phyloP scores from a whole-genome alignment of 257 asterid species.

The Scutellaria galericulata region DNA sequence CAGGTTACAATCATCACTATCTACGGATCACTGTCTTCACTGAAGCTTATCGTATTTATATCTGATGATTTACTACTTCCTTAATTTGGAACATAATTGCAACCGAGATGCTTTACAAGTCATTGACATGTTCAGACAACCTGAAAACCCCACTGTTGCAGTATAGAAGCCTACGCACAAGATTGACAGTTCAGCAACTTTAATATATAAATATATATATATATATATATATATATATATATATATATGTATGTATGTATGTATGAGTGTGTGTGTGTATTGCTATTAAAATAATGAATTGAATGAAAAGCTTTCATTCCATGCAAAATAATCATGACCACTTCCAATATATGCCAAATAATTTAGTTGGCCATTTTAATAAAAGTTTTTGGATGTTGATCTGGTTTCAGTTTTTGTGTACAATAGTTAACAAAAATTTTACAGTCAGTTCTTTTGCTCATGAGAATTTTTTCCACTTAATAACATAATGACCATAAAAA shows the following conservation, averaged over 20 bases:
- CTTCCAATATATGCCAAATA: background rate
- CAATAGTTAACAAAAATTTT: background rate
- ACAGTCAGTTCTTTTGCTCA: background rate
- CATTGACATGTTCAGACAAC: slow-evolving; percentile 15
- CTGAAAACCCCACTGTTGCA: background rate
- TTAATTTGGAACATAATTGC: background rate
- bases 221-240: no score
- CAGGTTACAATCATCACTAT: background rate
- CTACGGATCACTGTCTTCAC: background rate
- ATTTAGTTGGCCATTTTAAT: background rate
- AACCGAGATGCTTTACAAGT: slow-evolving; percentile 1
- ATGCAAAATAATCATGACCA: background rate
- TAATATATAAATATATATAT: background rate
- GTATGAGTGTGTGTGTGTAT: background rate
- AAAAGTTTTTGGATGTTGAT: background rate
- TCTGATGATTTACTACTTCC: background rate
- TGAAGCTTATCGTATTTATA: slow-evolving; percentile 19
- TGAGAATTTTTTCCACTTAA: background rate
- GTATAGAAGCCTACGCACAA: background rate
- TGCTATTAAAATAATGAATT: background rate
- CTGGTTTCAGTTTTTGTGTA: slow-evolving; percentile 6
- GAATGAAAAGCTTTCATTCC: slow-evolving; percentile 1
- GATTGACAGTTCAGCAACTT: background rate
- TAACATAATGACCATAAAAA: background rate
- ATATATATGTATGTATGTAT: no score